These are phyloP conservation scores for Blastobotrys americana DNA, from an alignment of 805 yeast genomes.

Conservation along the genomic window DNA sequence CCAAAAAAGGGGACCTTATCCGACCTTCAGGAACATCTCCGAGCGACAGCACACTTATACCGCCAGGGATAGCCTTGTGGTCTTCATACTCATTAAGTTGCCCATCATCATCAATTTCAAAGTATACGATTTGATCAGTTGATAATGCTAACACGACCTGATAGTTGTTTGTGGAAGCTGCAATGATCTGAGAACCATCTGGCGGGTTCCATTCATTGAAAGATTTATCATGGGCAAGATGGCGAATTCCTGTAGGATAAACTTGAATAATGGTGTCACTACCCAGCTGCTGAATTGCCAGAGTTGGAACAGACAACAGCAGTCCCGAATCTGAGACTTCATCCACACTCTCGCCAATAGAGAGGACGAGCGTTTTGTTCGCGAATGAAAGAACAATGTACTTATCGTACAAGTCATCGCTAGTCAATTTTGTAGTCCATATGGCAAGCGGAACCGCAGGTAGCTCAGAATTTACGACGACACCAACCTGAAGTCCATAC, in stretches of 20 bases:
- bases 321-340: slow-evolving; percentile 65
- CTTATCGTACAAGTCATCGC: slow-evolving; percentile 45
- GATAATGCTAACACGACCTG: slow-evolving; percentile 71
- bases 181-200: slow-evolving; percentile 55
- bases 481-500: slow-evolving; percentile 54
- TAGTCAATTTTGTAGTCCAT: slow-evolving; percentile 51
- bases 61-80: slow-evolving; percentile 46
- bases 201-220: slow-evolving; percentile 78
- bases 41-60: slow-evolving; percentile 37
- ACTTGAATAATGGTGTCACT: slow-evolving; percentile 59
- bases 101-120: slow-evolving; percentile 65
- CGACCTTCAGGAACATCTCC: slow-evolving; percentile 45
- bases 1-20: slow-evolving; percentile 48
- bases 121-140: slow-evolving; percentile 69
- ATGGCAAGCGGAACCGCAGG: slow-evolving; percentile 59
- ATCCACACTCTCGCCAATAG: slow-evolving; percentile 74
- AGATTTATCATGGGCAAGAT: slow-evolving; percentile 36
- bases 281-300: slow-evolving; percentile 67
- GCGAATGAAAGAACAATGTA: slow-evolving; percentile 59
- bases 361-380: slow-evolving; percentile 62
- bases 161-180: slow-evolving; percentile 54
- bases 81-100: slow-evolving; percentile 65
- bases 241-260: slow-evolving; percentile 61
- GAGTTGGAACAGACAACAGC: slow-evolving; percentile 48
- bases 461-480: slow-evolving; percentile 65